phyloP scores from a whole-genome alignment of 352 stramenopile species.

The Pythium scleroteichum region DNA sequence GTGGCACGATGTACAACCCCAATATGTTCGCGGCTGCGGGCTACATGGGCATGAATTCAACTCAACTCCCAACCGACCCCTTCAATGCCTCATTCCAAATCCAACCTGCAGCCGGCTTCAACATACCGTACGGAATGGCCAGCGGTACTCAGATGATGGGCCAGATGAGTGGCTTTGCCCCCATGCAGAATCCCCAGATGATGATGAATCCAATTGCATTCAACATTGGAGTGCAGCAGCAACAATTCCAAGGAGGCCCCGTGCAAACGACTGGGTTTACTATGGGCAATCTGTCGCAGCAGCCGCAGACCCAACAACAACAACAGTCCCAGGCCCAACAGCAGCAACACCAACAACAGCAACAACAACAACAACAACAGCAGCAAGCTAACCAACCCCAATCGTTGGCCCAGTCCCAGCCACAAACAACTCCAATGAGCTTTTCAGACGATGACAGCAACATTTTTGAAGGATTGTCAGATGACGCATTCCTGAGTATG shows the following conservation, averaged over 20 bases:
- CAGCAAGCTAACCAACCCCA: slow-evolving; percentile 4
- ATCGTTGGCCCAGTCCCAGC: slow-evolving; percentile 21
- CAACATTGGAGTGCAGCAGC: slow-evolving; percentile 32
- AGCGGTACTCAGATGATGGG: slow-evolving; percentile 47
- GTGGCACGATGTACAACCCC: slow-evolving; percentile 47
- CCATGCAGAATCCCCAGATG: slow-evolving; percentile 40
- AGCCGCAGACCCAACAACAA: slow-evolving; percentile 12
- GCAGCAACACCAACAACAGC: slow-evolving; percentile 25
- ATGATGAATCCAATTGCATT: slow-evolving; percentile 48
- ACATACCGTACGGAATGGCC: slow-evolving; percentile 45
- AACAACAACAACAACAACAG: slow-evolving; percentile 18
- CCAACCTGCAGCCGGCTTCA: slow-evolving; percentile 9
- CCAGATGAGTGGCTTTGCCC: slow-evolving; percentile 53
- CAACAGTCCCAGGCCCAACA: slow-evolving; percentile 17
- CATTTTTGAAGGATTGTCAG: slow-evolving; percentile 75
- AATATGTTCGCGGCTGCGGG: slow-evolving; percentile 21
- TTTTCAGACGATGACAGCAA: slow-evolving; percentile 56
- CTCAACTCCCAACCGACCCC: slow-evolving; percentile 55
- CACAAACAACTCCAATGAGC: slow-evolving; percentile 23
- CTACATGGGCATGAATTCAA: slow-evolving; percentile 29
- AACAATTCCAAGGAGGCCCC: slow-evolving; percentile 24
- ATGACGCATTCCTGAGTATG: slow-evolving; percentile 77
- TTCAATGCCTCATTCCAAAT: slow-evolving; percentile 60
- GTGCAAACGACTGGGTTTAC: slow-evolving; percentile 18
- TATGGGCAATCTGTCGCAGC: slow-evolving; percentile 6